A percentile compares a stretch with the other conserved stretches of the same genome.
These are phyloP conservation scores for Colletotrichum eleusines DNA, from an alignment of 2,329 filamentous ascomycete genomes.

Conservation along the genomic window DNA sequence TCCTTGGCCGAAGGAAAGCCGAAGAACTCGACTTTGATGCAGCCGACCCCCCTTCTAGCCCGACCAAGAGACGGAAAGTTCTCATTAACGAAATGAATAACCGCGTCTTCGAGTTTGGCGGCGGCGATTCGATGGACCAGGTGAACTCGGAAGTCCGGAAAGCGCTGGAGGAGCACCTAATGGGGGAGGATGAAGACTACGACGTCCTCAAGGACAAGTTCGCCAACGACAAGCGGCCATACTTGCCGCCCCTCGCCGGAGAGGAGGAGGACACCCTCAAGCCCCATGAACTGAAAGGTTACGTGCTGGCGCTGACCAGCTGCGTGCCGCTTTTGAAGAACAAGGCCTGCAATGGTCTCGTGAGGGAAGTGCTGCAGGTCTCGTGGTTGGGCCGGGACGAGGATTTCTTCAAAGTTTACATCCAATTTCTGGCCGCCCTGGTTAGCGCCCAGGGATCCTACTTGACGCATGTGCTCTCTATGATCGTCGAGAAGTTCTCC, in stretches of 20 bases:
- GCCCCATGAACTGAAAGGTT: conserved; percentile 69
- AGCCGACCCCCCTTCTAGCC: conserved; percentile 55
- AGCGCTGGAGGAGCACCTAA: conserved; percentile 68
- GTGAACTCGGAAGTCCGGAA: conserved; percentile 67
- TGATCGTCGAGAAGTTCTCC: conserved; percentile 84
- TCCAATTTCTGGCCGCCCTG: conserved; percentile 76
- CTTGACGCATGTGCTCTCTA: conserved; percentile 78
- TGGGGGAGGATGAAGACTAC: conserved; percentile 70
- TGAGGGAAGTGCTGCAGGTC: conserved; percentile 69
- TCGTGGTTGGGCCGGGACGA: conserved; percentile 75
- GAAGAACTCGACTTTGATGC: conserved; percentile 57
- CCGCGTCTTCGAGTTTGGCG: conserved; percentile 67
- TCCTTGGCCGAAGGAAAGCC: conserved; percentile 59
- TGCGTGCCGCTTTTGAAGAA: conserved; percentile 70
- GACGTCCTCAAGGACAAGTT: conserved; percentile 72
- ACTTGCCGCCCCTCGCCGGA: conserved; percentile 53
- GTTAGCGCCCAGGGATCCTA: conserved; percentile 87
- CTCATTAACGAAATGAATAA: conserved; percentile 70
- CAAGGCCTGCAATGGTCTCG: conserved; percentile 69
- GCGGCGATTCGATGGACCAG: conserved; percentile 65
- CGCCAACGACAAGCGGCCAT: conserved; percentile 60
- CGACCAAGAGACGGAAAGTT: conserved; percentile 67
- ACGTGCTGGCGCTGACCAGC: conserved; percentile 72
- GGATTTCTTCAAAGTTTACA: conserved; percentile 75
- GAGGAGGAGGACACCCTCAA: conserved; percentile 61